Evolutionary conservation across 2,329 filamentous ascomycete genomes (phyloP).

Genomic region (Penicillium concentricum): DNA sequence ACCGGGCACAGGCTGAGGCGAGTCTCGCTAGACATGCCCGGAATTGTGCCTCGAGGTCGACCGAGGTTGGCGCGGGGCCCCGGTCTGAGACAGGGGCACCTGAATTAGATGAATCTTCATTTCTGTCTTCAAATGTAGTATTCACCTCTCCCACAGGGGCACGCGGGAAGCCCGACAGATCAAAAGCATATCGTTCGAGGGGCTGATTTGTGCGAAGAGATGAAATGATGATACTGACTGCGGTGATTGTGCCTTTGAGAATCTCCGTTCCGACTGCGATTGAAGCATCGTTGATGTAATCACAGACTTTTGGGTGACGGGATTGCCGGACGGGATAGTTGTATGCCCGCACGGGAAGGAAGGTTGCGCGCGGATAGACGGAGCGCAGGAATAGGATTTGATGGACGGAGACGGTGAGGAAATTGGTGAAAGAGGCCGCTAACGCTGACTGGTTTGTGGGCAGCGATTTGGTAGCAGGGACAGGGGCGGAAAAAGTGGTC

Average conservation of each 20-base stretch:
- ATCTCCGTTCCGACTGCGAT: conserved; percentile 70
- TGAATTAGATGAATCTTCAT: conserved; percentile 35
- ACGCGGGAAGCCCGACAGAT: conserved; percentile 56
- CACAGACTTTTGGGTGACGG: conserved; percentile 79
- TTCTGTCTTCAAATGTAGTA: conserved; percentile 49
- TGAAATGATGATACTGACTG: conserved; percentile 58
- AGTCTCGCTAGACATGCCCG: conserved; percentile 48
- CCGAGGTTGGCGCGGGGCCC: conserved; percentile 30
- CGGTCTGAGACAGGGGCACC: conserved; percentile 27
- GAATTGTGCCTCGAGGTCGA: conserved; percentile 51
- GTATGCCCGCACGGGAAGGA: conserved; percentile 76
- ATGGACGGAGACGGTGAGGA: conserved; percentile 80
- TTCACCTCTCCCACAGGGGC: conserved; percentile 50
- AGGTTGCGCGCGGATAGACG: conserved; percentile 76
- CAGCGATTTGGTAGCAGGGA: conserved; percentile 42
- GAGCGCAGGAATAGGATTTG: conserved; percentile 78
- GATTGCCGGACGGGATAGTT: conserved; percentile 82
- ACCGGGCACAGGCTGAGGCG: conserved; percentile 43
- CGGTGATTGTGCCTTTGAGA: conserved; percentile 56
- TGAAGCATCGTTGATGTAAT: conserved; percentile 81
- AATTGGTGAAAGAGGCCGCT: conserved; percentile 70
- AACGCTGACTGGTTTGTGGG: conserved; percentile 57
- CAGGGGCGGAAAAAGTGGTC: conserved; percentile 41
- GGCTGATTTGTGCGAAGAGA: conserved; percentile 51
- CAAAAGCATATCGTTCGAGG: conserved; percentile 61